phyloP scores from a whole-genome alignment of 768 basidiomycete genomes.

The Gymnopilus junonius region DNA sequence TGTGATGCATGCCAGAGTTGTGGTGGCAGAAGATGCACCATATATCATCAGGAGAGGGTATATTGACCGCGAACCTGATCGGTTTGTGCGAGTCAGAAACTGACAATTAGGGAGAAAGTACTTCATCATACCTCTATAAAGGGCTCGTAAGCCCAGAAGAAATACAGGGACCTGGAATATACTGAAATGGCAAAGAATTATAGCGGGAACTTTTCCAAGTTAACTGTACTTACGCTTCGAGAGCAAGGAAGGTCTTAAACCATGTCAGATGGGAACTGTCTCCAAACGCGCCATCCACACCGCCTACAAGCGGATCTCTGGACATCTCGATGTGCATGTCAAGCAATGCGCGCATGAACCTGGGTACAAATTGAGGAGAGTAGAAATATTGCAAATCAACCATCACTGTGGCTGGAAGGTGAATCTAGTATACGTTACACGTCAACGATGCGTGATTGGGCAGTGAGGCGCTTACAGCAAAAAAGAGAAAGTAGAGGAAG shows the following conservation, averaged over 20 bases:
- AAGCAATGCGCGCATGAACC: slow-evolving; percentile 45
- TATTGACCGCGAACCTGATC: slow-evolving; percentile 50
- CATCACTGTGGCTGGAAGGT: slow-evolving; percentile 69
- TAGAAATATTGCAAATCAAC: slow-evolving; percentile 76
- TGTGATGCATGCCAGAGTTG: slow-evolving; percentile 72
- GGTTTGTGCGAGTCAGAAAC: background rate
- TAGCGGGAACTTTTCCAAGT: background rate
- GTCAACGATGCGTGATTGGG: background rate
- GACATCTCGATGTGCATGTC: slow-evolving; percentile 59
- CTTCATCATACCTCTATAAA: slow-evolving; percentile 53
- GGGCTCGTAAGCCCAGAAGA: slow-evolving; percentile 62
- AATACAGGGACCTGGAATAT: slow-evolving; percentile 81
- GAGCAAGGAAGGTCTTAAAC: slow-evolving; percentile 66
- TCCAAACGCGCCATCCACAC: slow-evolving; percentile 47
- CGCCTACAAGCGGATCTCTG: slow-evolving; percentile 69
- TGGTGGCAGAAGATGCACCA: slow-evolving; percentile 78
- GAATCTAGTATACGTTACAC: slow-evolving; percentile 39
- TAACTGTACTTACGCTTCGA: slow-evolving; percentile 56
- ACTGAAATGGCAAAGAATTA: slow-evolving; percentile 31
- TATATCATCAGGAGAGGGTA: slow-evolving; percentile 74
- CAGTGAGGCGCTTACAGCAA: slow-evolving; percentile 49
- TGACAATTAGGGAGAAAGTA: background rate
- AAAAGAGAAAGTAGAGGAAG: slow-evolving; percentile 73
- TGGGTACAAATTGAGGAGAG: slow-evolving; percentile 54
- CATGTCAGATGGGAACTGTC: slow-evolving; percentile 48